Evolutionary conservation across 352 stramenopile species (phyloP), one percentile per base, ranked within the genome.

Genomic region (Globisporangium rhizosaccharum): DNA sequence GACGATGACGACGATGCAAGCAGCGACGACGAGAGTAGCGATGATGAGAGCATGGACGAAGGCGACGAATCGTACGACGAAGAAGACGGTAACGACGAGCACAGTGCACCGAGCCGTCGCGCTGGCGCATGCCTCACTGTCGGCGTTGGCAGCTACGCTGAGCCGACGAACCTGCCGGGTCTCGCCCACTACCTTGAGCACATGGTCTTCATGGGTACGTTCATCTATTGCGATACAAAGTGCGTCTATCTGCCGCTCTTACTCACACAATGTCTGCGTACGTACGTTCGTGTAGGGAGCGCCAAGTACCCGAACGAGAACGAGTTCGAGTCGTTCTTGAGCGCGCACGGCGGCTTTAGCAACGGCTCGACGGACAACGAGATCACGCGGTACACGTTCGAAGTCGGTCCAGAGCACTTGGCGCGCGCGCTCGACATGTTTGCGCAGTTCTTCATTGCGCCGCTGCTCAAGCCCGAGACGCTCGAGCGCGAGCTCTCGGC

Each of bases 131-230:
- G 79, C 53, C 67, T 91, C 10, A 87, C 82, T 1, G 78, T 91
- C 3, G 82, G 82, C 17, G 75, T 86, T 15, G 82, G 79, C 53
- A 88, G 77, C 65, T 89, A 88, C 58, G 73, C 75, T 1, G 86
- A 96, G 53, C 82, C 85, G 7, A 67, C 72, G 57, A 30, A 76
- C n/a, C 59, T 94, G 12, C 79, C 81, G 1, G 92, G 88, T 3
- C 72, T 95, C 28, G 89, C 89, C 20, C 92, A 98, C 67, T 97
- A 96, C 56, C 71, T 98, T 48, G 94, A 98, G 78, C 94, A 98
- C 73, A 98, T 98, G 94, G 79, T 98, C 18, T 98, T 98, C 67
- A 97, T 98, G 89, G 94, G 90, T 79, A 56, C 49, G 63, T 62
- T 39, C 17, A 1, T 47, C 41, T 20, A 47, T 18, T 9, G 14